These are phyloP conservation scores for Fusarium armeniacum DNA, from an alignment of 2,329 filamentous ascomycete genomes.

Conservation along the genomic window DNA sequence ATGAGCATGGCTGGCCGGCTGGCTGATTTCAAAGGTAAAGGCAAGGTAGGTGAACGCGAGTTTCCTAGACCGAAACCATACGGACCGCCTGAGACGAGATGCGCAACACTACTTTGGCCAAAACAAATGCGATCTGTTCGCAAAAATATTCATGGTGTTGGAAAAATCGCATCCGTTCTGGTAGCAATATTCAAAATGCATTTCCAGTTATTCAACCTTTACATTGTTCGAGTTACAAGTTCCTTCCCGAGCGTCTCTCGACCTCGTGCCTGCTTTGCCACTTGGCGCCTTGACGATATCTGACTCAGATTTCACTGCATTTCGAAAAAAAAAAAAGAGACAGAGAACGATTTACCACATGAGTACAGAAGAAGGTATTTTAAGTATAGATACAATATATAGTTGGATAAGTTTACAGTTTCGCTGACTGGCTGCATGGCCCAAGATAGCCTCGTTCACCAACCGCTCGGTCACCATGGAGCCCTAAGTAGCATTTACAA, in stretches of 20 bases:
- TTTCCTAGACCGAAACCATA: conserved; percentile 32
- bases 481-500: conserved; percentile 9
- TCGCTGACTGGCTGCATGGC: background rate
- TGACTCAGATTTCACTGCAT: conserved; percentile 39
- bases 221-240: conserved; percentile 33
- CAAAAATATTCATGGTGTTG: background rate
- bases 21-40: conserved; percentile 33
- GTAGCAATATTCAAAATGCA: background rate
- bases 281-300: conserved; percentile 34
- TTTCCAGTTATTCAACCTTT: background rate
- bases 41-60: conserved; percentile 30
- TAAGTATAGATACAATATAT: background rate
- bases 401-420: conserved; percentile 22
- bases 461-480: conserved; percentile 18
- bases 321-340: background rate
- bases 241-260: conserved; percentile 17
- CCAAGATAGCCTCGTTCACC: conserved; percentile 8
- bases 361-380: background rate
- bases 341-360: conserved; percentile 1
- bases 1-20: conserved; percentile 28
- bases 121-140: conserved; percentile 4
- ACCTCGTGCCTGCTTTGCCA: conserved; percentile 35
- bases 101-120: conserved; percentile 14
- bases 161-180: background rate
- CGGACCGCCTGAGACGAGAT: conserved; percentile 28